A percentile compares a stretch with the other conserved stretches of the same genome.
phyloP scores from a whole-genome alignment of 768 basidiomycete genomes.

The Jaapia argillacea region DNA sequence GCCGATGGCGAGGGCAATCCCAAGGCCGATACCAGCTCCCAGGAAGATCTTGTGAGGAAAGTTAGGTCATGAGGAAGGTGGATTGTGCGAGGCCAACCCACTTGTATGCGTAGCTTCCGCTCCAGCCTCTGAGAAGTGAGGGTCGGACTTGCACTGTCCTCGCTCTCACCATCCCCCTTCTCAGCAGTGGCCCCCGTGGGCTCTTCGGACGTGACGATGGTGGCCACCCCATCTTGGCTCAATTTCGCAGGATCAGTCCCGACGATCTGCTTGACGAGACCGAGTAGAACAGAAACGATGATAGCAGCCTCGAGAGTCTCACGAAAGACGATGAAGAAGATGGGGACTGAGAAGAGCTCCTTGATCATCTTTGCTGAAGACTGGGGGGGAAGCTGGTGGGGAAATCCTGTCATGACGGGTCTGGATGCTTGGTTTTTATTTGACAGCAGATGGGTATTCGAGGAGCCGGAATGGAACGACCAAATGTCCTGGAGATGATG shows the following conservation, averaged over 20 bases:
- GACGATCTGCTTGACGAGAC: conserved; percentile 83
- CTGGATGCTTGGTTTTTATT: neutral
- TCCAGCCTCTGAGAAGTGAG: conserved; percentile 1
- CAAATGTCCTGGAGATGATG: neutral
- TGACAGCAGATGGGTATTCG: neutral
- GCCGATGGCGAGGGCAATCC: conserved; percentile 74
- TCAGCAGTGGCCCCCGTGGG: conserved; percentile 1
- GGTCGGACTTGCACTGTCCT: conserved; percentile 2
- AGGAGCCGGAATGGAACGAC: neutral
- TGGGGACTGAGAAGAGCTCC: conserved; percentile 79
- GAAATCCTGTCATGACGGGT: conserved; percentile 1
- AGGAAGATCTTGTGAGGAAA: conserved; percentile 49
- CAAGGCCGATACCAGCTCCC: conserved; percentile 67
- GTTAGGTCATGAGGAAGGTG: neutral
- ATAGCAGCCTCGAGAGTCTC: conserved; percentile 90
- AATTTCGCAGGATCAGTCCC: conserved; percentile 4
- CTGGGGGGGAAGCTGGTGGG: conserved; percentile 7
- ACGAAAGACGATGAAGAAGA: conserved; percentile 95
- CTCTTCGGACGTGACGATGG: conserved; percentile 11
- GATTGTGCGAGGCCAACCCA: conserved; percentile 15
- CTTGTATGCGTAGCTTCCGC: conserved; percentile 58
- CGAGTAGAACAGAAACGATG: conserved; percentile 86
- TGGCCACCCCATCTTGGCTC: conserved; percentile 3
- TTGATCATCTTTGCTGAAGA: conserved; percentile 39
- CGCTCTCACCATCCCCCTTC: conserved; percentile 5